Conservation (phyloP, 192 early-diverging fungal genomes). For the Backusella westeae region DNA sequence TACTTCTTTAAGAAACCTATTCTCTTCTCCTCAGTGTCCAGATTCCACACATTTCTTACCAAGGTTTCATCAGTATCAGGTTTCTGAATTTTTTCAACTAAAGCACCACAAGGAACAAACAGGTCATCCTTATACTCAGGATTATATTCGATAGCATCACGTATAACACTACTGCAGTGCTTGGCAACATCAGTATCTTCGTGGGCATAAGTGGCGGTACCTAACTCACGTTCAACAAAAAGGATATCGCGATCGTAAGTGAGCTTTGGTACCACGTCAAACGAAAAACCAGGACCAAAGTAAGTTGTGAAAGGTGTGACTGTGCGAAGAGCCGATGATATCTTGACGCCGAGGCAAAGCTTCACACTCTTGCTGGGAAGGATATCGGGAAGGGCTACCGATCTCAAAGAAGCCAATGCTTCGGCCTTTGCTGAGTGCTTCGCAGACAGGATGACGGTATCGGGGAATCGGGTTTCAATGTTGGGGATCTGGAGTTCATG, state of each 20-base stretch:
- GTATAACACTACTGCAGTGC: slow-evolving; percentile 56
- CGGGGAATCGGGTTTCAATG: slow-evolving; percentile 44
- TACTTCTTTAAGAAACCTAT: slow-evolving; percentile 44
- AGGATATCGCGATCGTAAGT: slow-evolving; percentile 36
- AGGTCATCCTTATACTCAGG: slow-evolving; percentile 36
- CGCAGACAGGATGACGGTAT: slow-evolving; percentile 41
- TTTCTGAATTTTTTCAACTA: slow-evolving; percentile 44
- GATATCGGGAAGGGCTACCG: slow-evolving; percentile 43
- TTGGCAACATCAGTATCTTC: slow-evolving; percentile 60
- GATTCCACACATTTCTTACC: slow-evolving; percentile 43
- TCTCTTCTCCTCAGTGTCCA: slow-evolving; percentile 44
- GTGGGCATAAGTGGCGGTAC: slow-evolving; percentile 47
- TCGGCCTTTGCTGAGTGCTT: slow-evolving; percentile 34
- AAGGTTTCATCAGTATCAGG: slow-evolving; percentile 36
- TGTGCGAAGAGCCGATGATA: slow-evolving; percentile 63
- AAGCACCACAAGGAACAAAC: slow-evolving; percentile 55
- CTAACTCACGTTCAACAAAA: slow-evolving; percentile 52
- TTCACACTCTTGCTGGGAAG: slow-evolving; percentile 46
- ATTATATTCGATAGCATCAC: slow-evolving; percentile 47
- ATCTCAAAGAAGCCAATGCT: slow-evolving; percentile 61
- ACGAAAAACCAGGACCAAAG: slow-evolving; percentile 53
- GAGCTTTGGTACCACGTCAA: slow-evolving; percentile 44
- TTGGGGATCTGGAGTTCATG: slow-evolving; percentile 65
- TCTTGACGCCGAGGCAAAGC: slow-evolving; percentile 60
- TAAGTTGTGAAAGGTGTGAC: slow-evolving; percentile 62